phyloP scores from a whole-genome alignment of 2,329 filamentous ascomycete species.

The Stachybotrys elegans region DNA sequence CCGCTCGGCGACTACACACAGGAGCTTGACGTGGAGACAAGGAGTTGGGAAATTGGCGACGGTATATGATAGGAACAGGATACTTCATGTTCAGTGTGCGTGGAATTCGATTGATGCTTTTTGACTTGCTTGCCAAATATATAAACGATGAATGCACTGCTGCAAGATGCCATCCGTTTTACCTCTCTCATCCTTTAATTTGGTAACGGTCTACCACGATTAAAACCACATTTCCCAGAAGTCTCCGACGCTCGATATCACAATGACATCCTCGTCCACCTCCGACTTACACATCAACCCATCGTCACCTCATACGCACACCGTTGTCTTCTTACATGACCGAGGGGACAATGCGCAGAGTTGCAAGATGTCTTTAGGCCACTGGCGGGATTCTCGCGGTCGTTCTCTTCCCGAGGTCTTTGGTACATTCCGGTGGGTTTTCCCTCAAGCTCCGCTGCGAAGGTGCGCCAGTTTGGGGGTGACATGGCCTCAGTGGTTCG shows the following conservation, averaged over 20 bases:
- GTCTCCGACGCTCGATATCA: no score
- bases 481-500: conserved; percentile 42
- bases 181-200: no score
- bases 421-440: conserved; percentile 44
- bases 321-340: conserved; percentile 40
- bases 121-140: no score
- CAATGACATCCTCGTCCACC: no score
- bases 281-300: no score
- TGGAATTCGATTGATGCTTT: no score
- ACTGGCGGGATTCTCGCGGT: conserved; percentile 23
- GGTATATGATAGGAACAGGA: no score
- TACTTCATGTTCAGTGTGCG: no score
- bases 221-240: no score
- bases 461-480: conserved; percentile 17
- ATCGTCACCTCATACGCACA: conserved; percentile 30
- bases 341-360: conserved; percentile 34
- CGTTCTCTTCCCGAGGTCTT: conserved; percentile 33
- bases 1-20: conserved; percentile 2
- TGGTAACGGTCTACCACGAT: no score
- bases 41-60: conserved; percentile 2
- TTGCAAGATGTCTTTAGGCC: conserved; percentile 24
- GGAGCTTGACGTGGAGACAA: conserved; percentile 3
- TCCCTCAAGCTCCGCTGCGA: conserved; percentile 35
- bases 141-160: no score
- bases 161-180: no score